phyloP scores from a whole-genome alignment of 345 rosid genomes.

The Sonneratia caseolaris region DNA sequence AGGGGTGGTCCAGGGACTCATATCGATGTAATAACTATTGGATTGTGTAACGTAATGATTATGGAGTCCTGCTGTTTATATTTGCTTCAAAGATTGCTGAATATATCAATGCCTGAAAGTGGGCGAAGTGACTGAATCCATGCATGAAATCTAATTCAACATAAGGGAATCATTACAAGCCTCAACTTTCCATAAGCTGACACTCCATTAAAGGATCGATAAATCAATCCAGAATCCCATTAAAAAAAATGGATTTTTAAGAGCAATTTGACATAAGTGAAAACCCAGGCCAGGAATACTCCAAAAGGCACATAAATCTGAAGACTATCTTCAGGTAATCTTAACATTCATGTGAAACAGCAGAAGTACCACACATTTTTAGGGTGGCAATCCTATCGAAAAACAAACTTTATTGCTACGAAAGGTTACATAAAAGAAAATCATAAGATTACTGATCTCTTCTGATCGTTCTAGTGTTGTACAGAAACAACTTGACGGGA shows the following conservation, averaged over 20 bases:
- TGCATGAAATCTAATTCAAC: background rate
- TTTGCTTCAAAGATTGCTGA: background rate
- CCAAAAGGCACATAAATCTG: too few relatives aligned
- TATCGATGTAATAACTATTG: constrained; percentile 14
- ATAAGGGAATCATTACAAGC: background rate
- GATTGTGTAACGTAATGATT: background rate
- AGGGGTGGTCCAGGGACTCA: constrained; percentile 29
- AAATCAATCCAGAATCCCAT: too few relatives aligned
- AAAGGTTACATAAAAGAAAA: background rate
- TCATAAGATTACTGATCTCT: background rate
- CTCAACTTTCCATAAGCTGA: background rate
- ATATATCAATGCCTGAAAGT: too few relatives aligned
- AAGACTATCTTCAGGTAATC: background rate
- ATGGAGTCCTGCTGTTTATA: background rate
- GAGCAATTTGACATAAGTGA: background rate
- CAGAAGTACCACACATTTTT: background rate
- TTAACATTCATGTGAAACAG: background rate
- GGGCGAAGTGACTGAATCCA: too few relatives aligned
- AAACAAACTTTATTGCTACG: background rate
- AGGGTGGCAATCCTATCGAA: background rate
- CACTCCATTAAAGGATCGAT: background rate
- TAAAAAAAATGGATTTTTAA: background rate
- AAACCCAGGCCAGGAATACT: background rate
- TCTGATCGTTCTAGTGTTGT: background rate
- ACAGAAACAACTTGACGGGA: background rate